These are phyloP conservation scores for Aureobasidium sp. DNA, from an alignment of 2,329 filamentous ascomycete genomes.

Conservation along the genomic window DNA sequence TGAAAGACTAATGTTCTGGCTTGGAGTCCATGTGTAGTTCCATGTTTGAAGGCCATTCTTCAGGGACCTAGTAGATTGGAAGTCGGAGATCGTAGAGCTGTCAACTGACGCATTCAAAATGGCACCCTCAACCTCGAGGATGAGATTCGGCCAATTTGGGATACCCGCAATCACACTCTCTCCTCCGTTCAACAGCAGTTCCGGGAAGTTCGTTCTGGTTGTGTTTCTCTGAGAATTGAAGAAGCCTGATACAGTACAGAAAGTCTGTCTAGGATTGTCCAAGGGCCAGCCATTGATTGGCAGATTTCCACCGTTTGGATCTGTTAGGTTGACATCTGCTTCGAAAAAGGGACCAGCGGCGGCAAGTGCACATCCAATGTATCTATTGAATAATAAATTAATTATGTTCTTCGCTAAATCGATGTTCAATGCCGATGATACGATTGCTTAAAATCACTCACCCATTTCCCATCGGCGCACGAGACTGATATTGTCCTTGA, in stretches of 20 bases:
- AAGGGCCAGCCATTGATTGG: constrained; percentile 56
- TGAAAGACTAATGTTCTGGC: constrained; percentile 43
- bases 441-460: background rate
- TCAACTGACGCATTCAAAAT: constrained; percentile 57
- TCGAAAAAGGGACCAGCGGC: constrained; percentile 60
- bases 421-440: too few species aligned
- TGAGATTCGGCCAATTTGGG: constrained; percentile 59
- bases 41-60: constrained; percentile 57
- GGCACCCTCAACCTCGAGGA: constrained; percentile 48
- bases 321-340: constrained; percentile 47
- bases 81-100: constrained; percentile 52
- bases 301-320: constrained; percentile 38
- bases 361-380: constrained; percentile 57
- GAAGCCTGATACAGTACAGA: constrained; percentile 62
- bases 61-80: constrained; percentile 55
- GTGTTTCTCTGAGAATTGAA: constrained; percentile 54
- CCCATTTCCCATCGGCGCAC: constrained; percentile 55
- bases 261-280: constrained; percentile 55
- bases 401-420: background rate
- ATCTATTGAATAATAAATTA: constrained; percentile 26
- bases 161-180: constrained; percentile 66
- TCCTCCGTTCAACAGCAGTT: constrained; percentile 62
- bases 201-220: constrained; percentile 58
- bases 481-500: constrained; percentile 54
- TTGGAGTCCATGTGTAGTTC: constrained; percentile 60